phyloP scores from a whole-genome alignment of 371 early-diverging fungal species.

The Amoeboradix gromovi region DNA sequence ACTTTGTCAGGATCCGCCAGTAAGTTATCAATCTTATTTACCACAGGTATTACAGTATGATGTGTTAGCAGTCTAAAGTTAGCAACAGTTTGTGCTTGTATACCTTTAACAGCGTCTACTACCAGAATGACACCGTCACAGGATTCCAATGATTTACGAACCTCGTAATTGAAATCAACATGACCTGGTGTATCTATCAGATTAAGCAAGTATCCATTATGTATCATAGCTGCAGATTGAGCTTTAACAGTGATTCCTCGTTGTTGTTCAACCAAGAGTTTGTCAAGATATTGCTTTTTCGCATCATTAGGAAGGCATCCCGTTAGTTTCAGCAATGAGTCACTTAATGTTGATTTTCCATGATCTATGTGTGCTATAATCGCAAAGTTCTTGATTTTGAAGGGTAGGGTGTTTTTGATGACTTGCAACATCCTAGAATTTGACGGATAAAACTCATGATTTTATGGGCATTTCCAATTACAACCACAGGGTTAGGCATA shows the following conservation, averaged over 20 bases:
- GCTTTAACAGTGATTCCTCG: slow-evolving; percentile 92
- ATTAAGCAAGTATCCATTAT: slow-evolving; percentile 35
- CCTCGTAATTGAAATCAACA: slow-evolving; percentile 29
- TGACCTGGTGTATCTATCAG: slow-evolving; percentile 66
- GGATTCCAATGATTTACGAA: slow-evolving; percentile 59
- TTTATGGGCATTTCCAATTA: slow-evolving; percentile 27
- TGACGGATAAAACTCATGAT: background rate
- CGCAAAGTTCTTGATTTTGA: slow-evolving; percentile 15
- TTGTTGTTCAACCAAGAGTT: slow-evolving; percentile 71
- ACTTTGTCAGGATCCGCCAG: slow-evolving; percentile 52
- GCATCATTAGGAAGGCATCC: slow-evolving; percentile 9
- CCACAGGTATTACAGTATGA: slow-evolving; percentile 43
- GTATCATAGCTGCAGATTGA: slow-evolving; percentile 21
- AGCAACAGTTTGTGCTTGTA: slow-evolving; percentile 81
- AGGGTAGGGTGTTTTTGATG: background rate
- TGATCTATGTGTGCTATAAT: slow-evolving; percentile 44
- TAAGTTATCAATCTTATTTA: slow-evolving; percentile 71
- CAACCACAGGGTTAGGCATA: slow-evolving; percentile 48
- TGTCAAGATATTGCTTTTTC: slow-evolving; percentile 75
- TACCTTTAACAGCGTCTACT: slow-evolving; percentile 64
- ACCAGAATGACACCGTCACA: slow-evolving; percentile 67
- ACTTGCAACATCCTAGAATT: no score
- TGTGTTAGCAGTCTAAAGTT: slow-evolving; percentile 39
- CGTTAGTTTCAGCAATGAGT: slow-evolving; percentile 48
- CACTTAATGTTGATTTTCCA: slow-evolving; percentile 79